Conservation (phyloP, 768 basidiomycete genomes). For the Suillus lakei region DNA sequence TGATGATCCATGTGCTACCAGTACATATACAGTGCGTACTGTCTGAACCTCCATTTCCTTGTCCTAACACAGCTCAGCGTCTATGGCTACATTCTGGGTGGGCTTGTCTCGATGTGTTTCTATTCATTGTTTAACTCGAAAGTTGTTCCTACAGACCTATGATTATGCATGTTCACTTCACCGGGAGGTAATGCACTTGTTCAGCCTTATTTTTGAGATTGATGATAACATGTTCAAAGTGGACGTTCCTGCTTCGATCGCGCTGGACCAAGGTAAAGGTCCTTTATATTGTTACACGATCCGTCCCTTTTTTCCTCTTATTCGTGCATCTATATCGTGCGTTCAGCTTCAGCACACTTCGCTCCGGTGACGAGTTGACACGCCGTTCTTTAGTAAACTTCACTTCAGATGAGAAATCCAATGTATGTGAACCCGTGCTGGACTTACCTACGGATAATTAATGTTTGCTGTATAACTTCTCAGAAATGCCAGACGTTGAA, state of each 20-base stretch:
- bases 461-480: neutral
- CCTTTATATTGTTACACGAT: neutral
- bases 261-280: neutral
- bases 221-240: neutral
- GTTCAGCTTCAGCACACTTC: neutral
- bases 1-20: neutral
- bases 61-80: neutral
- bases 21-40: neutral
- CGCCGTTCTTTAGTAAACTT: neutral
- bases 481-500: neutral
- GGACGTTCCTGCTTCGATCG: neutral
- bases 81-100: neutral
- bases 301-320: neutral
- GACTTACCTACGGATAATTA: neutral
- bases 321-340: neutral
- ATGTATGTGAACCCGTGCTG: neutral
- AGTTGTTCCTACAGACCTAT: neutral
- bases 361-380: neutral
- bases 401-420: neutral
- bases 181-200: neutral
- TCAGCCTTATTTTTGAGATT: neutral
- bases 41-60: neutral
- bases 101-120: neutral
- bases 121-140: neutral
- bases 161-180: neutral